Percentiles rank a stretch among this genome's conserved stretches.
These are phyloP conservation scores for Dendryphion nanum DNA, from an alignment of 2,329 filamentous ascomycete genomes.

Conservation along the genomic window DNA sequence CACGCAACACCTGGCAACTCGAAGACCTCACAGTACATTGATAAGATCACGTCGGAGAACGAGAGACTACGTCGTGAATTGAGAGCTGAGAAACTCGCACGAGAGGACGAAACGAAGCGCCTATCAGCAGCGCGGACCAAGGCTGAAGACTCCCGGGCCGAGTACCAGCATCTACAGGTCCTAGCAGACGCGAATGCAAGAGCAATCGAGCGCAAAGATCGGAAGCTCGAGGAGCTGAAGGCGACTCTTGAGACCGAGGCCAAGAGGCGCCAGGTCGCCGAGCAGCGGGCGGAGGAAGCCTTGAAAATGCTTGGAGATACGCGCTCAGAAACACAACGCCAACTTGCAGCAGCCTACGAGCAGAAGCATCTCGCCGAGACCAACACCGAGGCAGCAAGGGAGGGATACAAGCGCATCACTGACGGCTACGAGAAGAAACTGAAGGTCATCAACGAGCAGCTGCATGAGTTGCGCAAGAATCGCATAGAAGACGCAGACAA, in stretches of 20 bases:
- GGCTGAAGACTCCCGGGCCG: constrained; percentile 65
- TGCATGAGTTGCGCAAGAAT: constrained; percentile 29
- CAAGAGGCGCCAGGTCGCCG: constrained; percentile 59
- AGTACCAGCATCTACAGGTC: constrained; percentile 68
- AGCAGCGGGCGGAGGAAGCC: constrained; percentile 59
- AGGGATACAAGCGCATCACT: constrained; percentile 68
- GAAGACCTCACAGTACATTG: constrained; percentile 55
- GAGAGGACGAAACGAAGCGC: constrained; percentile 70
- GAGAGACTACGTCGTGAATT: constrained; percentile 71
- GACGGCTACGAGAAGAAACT: constrained; percentile 41
- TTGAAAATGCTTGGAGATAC: constrained; percentile 64
- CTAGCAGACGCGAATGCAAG: constrained; percentile 71
- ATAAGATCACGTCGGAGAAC: constrained; percentile 77
- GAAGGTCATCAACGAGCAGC: constrained; percentile 55
- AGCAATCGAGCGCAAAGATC: constrained; percentile 68
- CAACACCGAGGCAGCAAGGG: constrained; percentile 66
- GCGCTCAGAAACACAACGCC: constrained; percentile 57
- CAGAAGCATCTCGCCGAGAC: constrained; percentile 54
- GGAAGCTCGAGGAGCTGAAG: constrained; percentile 69
- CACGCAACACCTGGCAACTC: constrained; percentile 25
- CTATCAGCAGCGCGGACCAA: constrained; percentile 68
- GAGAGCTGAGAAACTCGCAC: constrained; percentile 43
- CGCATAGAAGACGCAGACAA: constrained; percentile 31
- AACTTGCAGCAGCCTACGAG: constrained; percentile 59
- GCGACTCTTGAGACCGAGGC: constrained; percentile 64